These are phyloP conservation scores for Bretschneidera sinensis DNA, from an alignment of 345 rosid genomes.

Conservation along the genomic window DNA sequence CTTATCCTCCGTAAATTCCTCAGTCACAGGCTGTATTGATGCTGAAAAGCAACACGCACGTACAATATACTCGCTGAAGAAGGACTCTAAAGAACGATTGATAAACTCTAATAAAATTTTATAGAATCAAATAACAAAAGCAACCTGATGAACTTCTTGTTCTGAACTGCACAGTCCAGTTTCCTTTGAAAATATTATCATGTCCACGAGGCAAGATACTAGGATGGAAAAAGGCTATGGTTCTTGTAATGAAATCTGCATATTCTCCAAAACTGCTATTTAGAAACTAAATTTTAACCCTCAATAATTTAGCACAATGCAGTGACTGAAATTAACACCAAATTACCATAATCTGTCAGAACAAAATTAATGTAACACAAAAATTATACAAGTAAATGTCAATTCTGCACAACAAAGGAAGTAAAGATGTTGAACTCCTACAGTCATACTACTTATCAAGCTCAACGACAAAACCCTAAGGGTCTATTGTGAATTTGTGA, in stretches of 20 bases:
- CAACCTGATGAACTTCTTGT: conserved; percentile 54
- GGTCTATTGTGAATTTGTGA: too few species aligned
- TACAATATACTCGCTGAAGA: conserved; percentile 15
- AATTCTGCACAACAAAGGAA: not conserved
- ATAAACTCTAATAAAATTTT: not conserved
- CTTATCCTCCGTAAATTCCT: conserved; percentile 40
- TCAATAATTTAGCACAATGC: not conserved
- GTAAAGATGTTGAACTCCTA: too few species aligned
- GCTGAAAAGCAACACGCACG: conserved; percentile 48
- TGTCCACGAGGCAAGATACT: conserved; percentile 25
- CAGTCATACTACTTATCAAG: not conserved
- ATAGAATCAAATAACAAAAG: conserved; percentile 22
- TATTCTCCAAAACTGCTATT: conserved; percentile 6
- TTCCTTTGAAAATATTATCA: conserved; percentile 17
- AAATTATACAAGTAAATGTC: not conserved
- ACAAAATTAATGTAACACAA: too few species aligned
- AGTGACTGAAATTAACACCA: not conserved
- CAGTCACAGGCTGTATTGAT: conserved; percentile 56
- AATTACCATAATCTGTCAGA: too few species aligned
- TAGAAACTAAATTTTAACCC: not conserved
- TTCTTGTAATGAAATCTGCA: conserved; percentile 46
- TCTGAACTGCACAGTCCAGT: conserved; percentile 15
- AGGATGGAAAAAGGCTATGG: conserved; percentile 27
- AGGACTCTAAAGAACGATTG: conserved; percentile 14
- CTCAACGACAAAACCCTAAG: not conserved